A percentile compares a stretch with the other conserved stretches of the same genome.
phyloP scores from a whole-genome alignment of 768 basidiomycete genomes.

The Xerocomus potaroensis region DNA sequence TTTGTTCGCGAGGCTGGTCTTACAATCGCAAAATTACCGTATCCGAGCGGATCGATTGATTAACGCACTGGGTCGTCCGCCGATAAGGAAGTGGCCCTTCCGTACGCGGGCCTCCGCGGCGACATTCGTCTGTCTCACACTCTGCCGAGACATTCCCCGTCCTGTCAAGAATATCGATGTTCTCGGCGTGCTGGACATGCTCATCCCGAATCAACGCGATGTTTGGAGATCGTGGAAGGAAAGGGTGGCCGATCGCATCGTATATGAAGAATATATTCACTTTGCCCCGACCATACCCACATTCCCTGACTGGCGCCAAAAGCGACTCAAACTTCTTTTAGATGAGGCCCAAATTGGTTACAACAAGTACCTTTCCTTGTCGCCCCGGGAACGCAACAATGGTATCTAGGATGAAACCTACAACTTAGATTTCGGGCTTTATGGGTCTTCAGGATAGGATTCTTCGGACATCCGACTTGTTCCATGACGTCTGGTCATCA shows the following conservation, averaged over 20 bases:
- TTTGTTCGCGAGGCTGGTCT: conserved; percentile 12
- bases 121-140: conserved; percentile 14
- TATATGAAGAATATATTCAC: conserved; percentile 29
- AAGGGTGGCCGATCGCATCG: conserved; percentile 17
- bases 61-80: conserved; percentile 4
- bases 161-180: conserved; percentile 11
- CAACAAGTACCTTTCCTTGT: not conserved
- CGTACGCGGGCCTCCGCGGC: conserved; percentile 14
- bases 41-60: conserved; percentile 15
- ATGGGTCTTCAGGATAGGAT: too few species aligned
- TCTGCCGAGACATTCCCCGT: conserved; percentile 10
- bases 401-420: not conserved
- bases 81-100: conserved; percentile 14
- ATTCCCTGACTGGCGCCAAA: conserved; percentile 11
- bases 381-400: not conserved
- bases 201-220: conserved; percentile 15
- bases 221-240: conserved; percentile 33
- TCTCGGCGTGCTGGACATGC: conserved; percentile 9
- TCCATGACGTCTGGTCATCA: too few species aligned
- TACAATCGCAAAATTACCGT: conserved; percentile 12
- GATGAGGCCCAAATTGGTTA: conserved; percentile 12
- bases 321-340: conserved; percentile 7
- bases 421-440: not conserved
- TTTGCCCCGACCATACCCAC: conserved; percentile 16
- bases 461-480: too few species aligned